A percentile compares a stretch with the other conserved stretches of the same genome.
Conservation (phyloP, 108 stramenopile genomes). For the Cyclotella choctawhatcheeana region DNA sequence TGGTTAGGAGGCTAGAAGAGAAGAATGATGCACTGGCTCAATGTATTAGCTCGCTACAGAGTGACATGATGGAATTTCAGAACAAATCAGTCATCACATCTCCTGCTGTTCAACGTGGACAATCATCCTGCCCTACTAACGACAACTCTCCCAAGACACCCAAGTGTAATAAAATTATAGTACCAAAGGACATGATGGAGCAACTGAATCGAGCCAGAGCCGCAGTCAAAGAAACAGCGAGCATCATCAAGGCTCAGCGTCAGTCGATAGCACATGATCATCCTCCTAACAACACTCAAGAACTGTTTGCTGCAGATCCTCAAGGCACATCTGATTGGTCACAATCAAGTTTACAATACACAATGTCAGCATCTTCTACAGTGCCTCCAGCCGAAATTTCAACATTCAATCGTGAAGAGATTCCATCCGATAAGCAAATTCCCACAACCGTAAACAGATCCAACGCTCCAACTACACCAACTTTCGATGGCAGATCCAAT, state of each 20-base stretch:
- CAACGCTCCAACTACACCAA: slow-evolving; percentile 8
- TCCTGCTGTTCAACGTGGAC: neutral
- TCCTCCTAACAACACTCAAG: neutral
- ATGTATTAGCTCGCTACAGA: slow-evolving; percentile 21
- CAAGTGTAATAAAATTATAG: neutral
- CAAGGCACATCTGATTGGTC: neutral
- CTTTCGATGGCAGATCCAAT: neutral
- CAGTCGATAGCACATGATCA: neutral
- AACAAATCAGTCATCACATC: neutral
- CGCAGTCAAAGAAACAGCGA: slow-evolving; percentile 34
- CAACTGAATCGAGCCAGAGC: slow-evolving; percentile 29
- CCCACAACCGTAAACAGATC: neutral
- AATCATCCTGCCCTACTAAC: neutral
- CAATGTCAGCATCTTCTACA: neutral
- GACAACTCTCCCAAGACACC: neutral
- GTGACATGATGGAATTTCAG: slow-evolving; percentile 13
- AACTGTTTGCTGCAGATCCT: neutral
- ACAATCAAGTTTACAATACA: neutral
- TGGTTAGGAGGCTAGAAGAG: slow-evolving; percentile 22
- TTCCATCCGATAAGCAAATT: neutral
- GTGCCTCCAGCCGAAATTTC: neutral
- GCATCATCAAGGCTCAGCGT: slow-evolving; percentile 21
- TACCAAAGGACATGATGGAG: slow-evolving; percentile 20
- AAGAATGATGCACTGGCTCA: slow-evolving; percentile 23
- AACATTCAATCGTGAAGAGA: neutral